Evolutionary conservation across 805 yeast species (phyloP).

Genomic region (Metschnikowia gelsemii): DNA sequence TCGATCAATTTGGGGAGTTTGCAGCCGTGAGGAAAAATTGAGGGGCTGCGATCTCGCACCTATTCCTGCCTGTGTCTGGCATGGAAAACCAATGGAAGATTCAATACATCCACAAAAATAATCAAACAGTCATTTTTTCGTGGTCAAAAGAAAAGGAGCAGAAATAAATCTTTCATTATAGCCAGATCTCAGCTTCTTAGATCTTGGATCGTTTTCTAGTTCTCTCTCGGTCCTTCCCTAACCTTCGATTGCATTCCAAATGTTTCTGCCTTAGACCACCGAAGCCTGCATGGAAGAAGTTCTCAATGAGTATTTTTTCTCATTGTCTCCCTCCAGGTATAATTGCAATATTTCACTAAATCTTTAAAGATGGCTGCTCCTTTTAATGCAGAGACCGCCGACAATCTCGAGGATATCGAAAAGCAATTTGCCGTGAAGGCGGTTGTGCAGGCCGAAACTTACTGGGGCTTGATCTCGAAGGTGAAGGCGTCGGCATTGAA

Average conservation of each 20-base stretch:
- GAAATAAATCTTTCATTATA: neutral
- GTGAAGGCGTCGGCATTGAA: slow-evolving; percentile 78
- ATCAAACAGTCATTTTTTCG: too few relatives aligned
- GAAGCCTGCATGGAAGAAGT: slow-evolving; percentile 8
- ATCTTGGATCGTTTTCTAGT: neutral
- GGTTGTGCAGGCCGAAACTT: slow-evolving; percentile 91
- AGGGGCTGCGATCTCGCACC: too few relatives aligned
- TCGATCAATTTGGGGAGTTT: too few relatives aligned
- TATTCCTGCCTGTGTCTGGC: too few relatives aligned
- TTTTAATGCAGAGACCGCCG: slow-evolving; percentile 88
- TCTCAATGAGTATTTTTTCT: slow-evolving; percentile 3
- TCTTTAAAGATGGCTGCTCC: slow-evolving; percentile 41
- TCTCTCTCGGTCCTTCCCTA: neutral
- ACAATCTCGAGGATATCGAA: slow-evolving; percentile 92
- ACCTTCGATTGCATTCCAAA: slow-evolving; percentile 2
- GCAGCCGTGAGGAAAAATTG: too few relatives aligned
- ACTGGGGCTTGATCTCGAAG: slow-evolving; percentile 76
- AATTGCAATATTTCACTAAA: slow-evolving; percentile 4
- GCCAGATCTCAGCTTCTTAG: neutral
- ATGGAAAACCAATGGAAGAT: too few relatives aligned
- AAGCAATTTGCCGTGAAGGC: slow-evolving; percentile 98
- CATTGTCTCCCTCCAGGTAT: neutral
- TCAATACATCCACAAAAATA: too few relatives aligned
- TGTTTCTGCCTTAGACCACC: neutral
- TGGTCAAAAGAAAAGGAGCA: too few relatives aligned